Evolutionary conservation across 345 rosid species (phyloP), one percentile per base, ranked within the genome.

Genomic region (Brassica napus): DNA sequence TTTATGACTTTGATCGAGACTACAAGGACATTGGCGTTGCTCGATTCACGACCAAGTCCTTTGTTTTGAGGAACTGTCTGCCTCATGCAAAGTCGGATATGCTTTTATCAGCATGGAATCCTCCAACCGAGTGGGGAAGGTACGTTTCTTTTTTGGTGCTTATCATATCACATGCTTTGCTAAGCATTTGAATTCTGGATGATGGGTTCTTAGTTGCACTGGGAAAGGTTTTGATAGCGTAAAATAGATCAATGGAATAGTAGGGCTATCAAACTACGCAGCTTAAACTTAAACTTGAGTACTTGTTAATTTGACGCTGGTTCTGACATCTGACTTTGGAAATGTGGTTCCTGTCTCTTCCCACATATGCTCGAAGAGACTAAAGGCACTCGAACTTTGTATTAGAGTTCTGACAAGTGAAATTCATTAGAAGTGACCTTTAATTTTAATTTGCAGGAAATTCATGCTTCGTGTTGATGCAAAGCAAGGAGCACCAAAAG

Each of bases 41-140:
- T 73, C 86, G 86, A 66, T 95, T 95, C 83, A 95, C 94, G 73
- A 91, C 95, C 30, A 95, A 90, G 85, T 86, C 65, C 74, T 85
- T 87, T 76, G 98, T 95, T 76, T 92, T 93, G 68, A 88, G 98
- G 75, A 93, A 95, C 83, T 91, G 97, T 81, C 83, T 91, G 68
- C 87, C 77, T 44, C 85, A 89, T 84, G 96, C 88, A 76, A 93
- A 95, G 84, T 90, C 97, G 68, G 96, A 87, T 82, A 95, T 84
- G 92, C 93, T 95, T 79, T 80, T 95, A 80, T 90, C 99, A 23
- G 90, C 99, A 12, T 95, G 98, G 99, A 91, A 95, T 87, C 90
- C 99, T 84, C 98, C 98, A 10, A 83, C 90, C 65, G 99, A 93
- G 83, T 93, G 98, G 99, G 99, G 97, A 85, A 95, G 92, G 99